Evolutionary conservation across 2,329 filamentous ascomycete genomes (phyloP).

Genomic region (Diaporthe citri): DNA sequence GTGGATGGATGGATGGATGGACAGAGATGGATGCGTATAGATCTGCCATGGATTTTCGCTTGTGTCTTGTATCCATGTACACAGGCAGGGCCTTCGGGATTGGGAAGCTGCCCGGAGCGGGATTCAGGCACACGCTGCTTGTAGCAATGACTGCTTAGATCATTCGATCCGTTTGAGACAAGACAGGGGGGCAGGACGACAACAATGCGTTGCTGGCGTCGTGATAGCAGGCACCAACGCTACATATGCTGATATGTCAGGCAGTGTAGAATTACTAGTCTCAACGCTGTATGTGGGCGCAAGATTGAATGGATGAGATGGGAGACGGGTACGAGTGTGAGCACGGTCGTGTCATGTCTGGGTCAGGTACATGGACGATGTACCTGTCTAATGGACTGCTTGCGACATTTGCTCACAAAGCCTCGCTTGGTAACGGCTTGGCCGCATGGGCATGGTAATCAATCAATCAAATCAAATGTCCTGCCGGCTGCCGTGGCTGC

Average conservation of each 20-base stretch:
- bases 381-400: neutral
- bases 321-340: neutral
- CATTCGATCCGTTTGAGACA: conserved; percentile 24
- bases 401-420: conserved; percentile 17
- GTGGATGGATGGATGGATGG: neutral
- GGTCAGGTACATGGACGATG: neutral
- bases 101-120: conserved; percentile 14
- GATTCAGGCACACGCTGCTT: conserved; percentile 7
- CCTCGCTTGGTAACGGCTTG: conserved; percentile 29
- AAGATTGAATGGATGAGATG: neutral
- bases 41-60: conserved; percentile 7
- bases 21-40: neutral
- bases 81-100: conserved; percentile 10
- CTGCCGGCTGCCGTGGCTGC: conserved; percentile 12
- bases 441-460: conserved; percentile 19
- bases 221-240: neutral
- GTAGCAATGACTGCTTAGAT: conserved; percentile 9
- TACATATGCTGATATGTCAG: neutral
- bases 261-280: neutral
- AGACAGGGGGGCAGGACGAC: neutral
- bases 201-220: conserved; percentile 3
- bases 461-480: conserved; percentile 11
- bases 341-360: neutral
- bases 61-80: neutral
- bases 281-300: neutral